Evolutionary conservation across 768 basidiomycete genomes (phyloP), one percentile per base, ranked within the genome.

Genomic region (Podaxis mareebaensis): DNA sequence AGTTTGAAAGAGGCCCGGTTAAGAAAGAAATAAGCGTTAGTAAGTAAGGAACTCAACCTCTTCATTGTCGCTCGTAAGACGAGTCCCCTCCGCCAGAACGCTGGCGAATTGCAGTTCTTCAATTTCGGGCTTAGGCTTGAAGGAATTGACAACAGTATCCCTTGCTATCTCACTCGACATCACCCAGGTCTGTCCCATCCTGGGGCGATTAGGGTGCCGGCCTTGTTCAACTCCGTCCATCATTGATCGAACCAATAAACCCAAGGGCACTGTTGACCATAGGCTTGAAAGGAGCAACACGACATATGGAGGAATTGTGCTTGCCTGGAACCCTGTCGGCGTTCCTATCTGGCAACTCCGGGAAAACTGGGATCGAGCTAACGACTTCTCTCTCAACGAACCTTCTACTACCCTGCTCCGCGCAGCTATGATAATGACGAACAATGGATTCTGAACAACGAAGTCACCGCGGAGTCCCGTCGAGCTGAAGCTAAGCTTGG

Each of bases 1-100:
- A 40, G 22, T 36, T 67, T 64, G 77, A 68, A 77, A 77, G n/a
- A 42, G 13, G 1, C 10, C 33, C 33, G 33, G 33, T 10, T 33
- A 10, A 33, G 33, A 33, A 33, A 33, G 33, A 33, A 33, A 33
- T 33, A 3, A 33, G 1, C 8, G 8, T 33, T 10, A 33, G 33
- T 33, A 33, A 10, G 40, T 15, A 42, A 17, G 40, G 40, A 42
- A 42, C 6, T 42, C 40, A 42, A 42, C 17, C 40, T 42, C 17
- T 42, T 42, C 13, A 42, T 42, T 42, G 0, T 42, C 40, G 15
- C 6, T 17, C 40, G 3, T 17, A n/a, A 42, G 40, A 1, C 40
- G 40, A 42, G 40, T n/a, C 17, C 12, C 40, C 40, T n/a, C 40
- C 33, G 33, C 33, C 33, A 33, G 8, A 42, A 42, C 17, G 4